phyloP scores from a whole-genome alignment of 1,284 basidiomycete genomes.

The Phylloboletellus chloephorus region DNA sequence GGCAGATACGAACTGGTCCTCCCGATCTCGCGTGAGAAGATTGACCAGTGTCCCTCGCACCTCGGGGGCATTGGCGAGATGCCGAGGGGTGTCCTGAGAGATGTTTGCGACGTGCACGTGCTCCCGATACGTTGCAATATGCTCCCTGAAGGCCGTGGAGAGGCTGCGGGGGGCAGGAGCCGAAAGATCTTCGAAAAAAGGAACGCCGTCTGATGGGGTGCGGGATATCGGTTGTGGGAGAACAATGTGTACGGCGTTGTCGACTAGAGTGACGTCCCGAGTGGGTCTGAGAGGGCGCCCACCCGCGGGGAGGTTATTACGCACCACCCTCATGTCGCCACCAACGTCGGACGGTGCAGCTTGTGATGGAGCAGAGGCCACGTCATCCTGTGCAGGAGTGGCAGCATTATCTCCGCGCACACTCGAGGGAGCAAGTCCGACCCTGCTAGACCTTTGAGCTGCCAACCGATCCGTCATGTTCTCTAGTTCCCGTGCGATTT shows the following conservation, averaged over 20 bases:
- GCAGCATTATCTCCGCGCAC: slow-evolving; percentile 11
- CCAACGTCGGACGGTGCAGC: not conserved
- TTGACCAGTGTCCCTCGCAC: slow-evolving; percentile 24
- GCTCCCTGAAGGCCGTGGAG: slow-evolving; percentile 23
- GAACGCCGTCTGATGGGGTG: slow-evolving; percentile 24
- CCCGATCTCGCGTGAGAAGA: slow-evolving; percentile 19
- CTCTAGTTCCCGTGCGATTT: slow-evolving; percentile 35
- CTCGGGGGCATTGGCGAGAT: slow-evolving; percentile 24
- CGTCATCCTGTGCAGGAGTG: slow-evolving; percentile 1
- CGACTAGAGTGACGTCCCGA: slow-evolving; percentile 19
- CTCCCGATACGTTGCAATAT: slow-evolving; percentile 19
- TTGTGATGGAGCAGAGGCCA: slow-evolving; percentile 3
- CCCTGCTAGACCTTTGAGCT: slow-evolving; percentile 20
- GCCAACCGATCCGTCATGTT: slow-evolving; percentile 25
- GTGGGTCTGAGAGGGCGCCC: slow-evolving; percentile 16
- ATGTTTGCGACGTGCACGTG: slow-evolving; percentile 3
- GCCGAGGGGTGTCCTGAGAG: slow-evolving; percentile 18
- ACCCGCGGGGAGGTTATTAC: slow-evolving; percentile 6
- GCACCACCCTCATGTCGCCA: slow-evolving; percentile 9
- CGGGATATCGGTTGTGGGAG: slow-evolving; percentile 25
- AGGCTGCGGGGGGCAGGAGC: slow-evolving; percentile 18
- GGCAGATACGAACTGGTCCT: slow-evolving; percentile 17
- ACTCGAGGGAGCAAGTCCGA: slow-evolving; percentile 20
- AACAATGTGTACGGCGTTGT: slow-evolving; percentile 18
- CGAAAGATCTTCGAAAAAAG: slow-evolving; percentile 16